These are phyloP conservation scores for Mycena amicta DNA, from an alignment of 768 basidiomycete species.

Conservation along the genomic window DNA sequence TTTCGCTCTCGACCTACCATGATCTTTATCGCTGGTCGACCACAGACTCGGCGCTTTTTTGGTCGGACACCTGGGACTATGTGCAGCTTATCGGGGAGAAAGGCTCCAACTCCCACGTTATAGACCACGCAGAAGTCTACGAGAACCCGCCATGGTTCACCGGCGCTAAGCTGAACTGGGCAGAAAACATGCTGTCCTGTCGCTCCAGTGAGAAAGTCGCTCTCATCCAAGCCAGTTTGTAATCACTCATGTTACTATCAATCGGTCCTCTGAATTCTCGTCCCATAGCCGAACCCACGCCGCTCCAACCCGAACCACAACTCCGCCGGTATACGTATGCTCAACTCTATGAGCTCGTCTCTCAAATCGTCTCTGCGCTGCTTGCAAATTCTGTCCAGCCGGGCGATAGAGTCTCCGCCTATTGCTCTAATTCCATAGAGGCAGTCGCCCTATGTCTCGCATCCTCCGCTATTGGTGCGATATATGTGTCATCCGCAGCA, in stretches of 20 bases:
- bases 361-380: slow-evolving; percentile 60
- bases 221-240: slow-evolving; percentile 71
- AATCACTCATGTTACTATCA: slow-evolving; percentile 17
- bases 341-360: slow-evolving; percentile 58
- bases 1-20: slow-evolving; percentile 54
- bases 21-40: slow-evolving; percentile 74
- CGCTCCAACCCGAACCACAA: slow-evolving; percentile 44
- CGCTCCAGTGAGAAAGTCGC: slow-evolving; percentile 62
- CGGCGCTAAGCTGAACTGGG: slow-evolving; percentile 72
- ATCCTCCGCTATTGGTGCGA: slow-evolving; percentile 70
- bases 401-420: slow-evolving; percentile 77
- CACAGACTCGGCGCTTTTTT: slow-evolving; percentile 62
- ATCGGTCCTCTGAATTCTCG: slow-evolving; percentile 19
- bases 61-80: slow-evolving; percentile 75
- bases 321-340: slow-evolving; percentile 55
- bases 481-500: slow-evolving; percentile 82
- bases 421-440: slow-evolving; percentile 79
- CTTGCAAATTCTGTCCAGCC: slow-evolving; percentile 52
- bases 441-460: slow-evolving; percentile 70
- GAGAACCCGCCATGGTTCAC: slow-evolving; percentile 74
- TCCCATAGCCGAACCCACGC: slow-evolving; percentile 61
- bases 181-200: slow-evolving; percentile 75
- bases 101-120: slow-evolving; percentile 56
- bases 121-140: slow-evolving; percentile 57
- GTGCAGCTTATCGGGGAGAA: slow-evolving; percentile 64